phyloP scores from a whole-genome alignment of 78 protist genomes.

The Isochrysis galbana region DNA sequence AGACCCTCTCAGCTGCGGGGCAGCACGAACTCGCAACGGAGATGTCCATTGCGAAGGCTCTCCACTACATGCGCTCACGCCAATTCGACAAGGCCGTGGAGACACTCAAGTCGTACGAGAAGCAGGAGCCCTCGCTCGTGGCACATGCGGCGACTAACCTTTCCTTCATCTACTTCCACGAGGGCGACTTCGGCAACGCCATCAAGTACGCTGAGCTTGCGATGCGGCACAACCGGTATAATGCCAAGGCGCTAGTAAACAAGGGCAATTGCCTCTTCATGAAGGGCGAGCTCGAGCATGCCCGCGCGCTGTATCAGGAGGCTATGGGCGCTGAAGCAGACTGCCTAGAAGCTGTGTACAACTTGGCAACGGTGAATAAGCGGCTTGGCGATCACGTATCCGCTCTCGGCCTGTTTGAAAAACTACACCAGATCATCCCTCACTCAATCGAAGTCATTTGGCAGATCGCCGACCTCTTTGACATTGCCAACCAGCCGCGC shows the following conservation, averaged over 20 bases:
- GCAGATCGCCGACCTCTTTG: not conserved
- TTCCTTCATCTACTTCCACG: constrained; percentile 75
- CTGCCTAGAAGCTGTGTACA: constrained; percentile 80
- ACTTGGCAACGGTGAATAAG: constrained; percentile 58
- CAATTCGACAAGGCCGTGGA: constrained; percentile 60
- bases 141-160: constrained; percentile 79
- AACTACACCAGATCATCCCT: constrained; percentile 48
- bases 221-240: constrained; percentile 67
- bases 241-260: constrained; percentile 81
- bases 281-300: constrained; percentile 37
- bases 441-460: constrained; percentile 56
- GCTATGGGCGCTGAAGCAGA: constrained; percentile 74
- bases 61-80: constrained; percentile 45
- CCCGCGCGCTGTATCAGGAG: constrained; percentile 53
- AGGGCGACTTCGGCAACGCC: constrained; percentile 31
- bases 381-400: constrained; percentile 42
- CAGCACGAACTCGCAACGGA: constrained; percentile 38
- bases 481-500: not conserved
- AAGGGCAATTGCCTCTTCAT: constrained; percentile 64
- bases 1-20: not conserved
- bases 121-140: constrained; percentile 42
- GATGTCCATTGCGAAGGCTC: constrained; percentile 62
- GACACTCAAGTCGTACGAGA: constrained; percentile 72
- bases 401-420: constrained; percentile 57
- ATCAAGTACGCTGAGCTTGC: constrained; percentile 65